Conservation (phyloP, 768 basidiomycete species). For the Nidularia pulvinata region DNA sequence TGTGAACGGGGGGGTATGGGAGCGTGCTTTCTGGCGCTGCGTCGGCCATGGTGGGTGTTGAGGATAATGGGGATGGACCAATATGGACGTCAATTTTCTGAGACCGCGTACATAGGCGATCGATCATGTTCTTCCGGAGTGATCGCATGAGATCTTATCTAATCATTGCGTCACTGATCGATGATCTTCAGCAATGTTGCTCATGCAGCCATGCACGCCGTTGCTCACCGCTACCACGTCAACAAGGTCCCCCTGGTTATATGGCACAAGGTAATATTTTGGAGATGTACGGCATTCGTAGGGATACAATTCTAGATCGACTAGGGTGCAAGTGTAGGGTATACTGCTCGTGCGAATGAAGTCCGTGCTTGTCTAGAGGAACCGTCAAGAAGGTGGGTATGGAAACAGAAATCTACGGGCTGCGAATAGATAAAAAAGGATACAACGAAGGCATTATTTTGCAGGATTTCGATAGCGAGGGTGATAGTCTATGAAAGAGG, state of each 20-base stretch:
- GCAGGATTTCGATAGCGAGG: no score
- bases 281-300: no score
- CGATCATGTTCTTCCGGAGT: not conserved
- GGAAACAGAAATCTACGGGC: not conserved
- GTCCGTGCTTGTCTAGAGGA: slow-evolving; percentile 1
- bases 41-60: slow-evolving; percentile 19
- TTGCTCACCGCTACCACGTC: no score
- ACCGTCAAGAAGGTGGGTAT: not conserved
- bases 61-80: not conserved
- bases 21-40: slow-evolving; percentile 59
- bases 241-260: no score
- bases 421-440: not conserved
- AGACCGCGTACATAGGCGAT: not conserved
- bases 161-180: no score
- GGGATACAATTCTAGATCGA: no score
- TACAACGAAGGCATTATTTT: not conserved
- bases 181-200: no score
- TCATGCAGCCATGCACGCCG: no score
- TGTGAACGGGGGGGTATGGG: slow-evolving; percentile 80
- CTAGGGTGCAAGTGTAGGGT: no score
- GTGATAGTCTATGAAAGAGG: no score
- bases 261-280: no score
- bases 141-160: no score
- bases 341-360: not conserved
- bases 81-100: not conserved